Conservation (phyloP, 176 grass and related monocot genomes). For the Eremochloa ophiuroides region DNA sequence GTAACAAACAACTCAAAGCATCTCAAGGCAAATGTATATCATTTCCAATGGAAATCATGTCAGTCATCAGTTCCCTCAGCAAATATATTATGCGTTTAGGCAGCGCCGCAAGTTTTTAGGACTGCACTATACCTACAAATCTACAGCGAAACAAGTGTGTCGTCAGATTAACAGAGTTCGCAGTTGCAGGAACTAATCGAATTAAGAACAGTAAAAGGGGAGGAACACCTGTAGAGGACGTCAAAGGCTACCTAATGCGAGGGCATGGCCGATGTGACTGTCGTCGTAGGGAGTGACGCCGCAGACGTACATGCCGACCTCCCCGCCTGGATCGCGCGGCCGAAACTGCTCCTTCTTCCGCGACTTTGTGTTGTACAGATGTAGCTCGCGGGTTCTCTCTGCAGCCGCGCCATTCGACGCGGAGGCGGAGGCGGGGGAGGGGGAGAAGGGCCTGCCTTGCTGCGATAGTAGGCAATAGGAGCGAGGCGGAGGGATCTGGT, state of each 20-base stretch:
- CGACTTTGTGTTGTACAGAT: constrained; percentile 80
- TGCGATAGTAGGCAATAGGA: constrained; percentile 14
- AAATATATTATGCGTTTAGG: neutral
- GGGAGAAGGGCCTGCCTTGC: neutral
- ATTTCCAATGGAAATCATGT: neutral
- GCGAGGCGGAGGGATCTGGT: neutral
- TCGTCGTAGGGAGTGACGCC: constrained; percentile 92
- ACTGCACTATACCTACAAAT: neutral
- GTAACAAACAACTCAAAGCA: neutral
- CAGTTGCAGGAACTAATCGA: neutral
- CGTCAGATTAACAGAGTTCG: neutral
- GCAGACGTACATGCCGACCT: constrained; percentile 94
- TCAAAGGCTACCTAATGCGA: constrained; percentile 92
- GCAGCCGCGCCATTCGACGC: constrained; percentile 21
- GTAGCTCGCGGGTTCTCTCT: constrained; percentile 33
- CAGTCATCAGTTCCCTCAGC: neutral
- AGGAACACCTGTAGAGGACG: constrained; percentile 65
- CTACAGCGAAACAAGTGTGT: neutral
- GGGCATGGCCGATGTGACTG: constrained; percentile 93
- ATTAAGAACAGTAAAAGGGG: neutral
- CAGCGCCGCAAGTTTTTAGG: neutral
- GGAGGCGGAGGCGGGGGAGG: constrained; percentile 1
- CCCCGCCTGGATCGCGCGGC: constrained; percentile 43
- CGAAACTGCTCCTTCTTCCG: constrained; percentile 63
- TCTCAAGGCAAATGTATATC: neutral